Base-by-base conservation (phyloP, 306 rosid genomes). In the Astragalus membranaceus region DNA sequence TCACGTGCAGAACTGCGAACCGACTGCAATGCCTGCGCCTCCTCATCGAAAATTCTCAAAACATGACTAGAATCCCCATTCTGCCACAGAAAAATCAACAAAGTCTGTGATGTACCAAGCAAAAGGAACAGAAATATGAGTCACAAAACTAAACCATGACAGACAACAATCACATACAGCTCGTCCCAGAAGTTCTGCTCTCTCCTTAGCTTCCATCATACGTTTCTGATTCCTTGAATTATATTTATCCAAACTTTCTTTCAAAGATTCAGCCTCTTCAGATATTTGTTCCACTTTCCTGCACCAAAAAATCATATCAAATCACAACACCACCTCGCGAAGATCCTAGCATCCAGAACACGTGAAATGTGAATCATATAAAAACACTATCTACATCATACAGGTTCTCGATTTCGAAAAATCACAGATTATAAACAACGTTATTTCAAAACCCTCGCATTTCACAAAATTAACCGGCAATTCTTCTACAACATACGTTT, bases 281-380 rank as follows among this genome's bases (percentile, higher is more conserved):
- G 87, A 85, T 67, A 94, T 81, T 64, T 88, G 97, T 76, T 94
- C 95, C 52, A 91, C 89, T 85, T 91, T 94, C 76, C 95, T 90
- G 72, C 81, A 81, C 41, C 62, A 69, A 32, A 75, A 75, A 67
- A 71, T 1, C 62, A 61, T 8, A 37, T 11, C 69, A 17, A 42
- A 42, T 42, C 10, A 48, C 26, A 36, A 39, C 47, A 60, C 4
- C 26, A 17, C 10, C 20, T 29, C 42, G 55, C 26, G 37, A 70
- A 29, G 67, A 62, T 52, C 36, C 63, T 56, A 64, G 33, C 50
- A 74, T 69, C 65, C 47, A 73, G 54, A 39, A 56, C 8, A 16
- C 14, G 15, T 59, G 13, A 62, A 30, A 16, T n/a, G 15, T 59
- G 13, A 62, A 30, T 46, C 80, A 11, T 77, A 85, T 78, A 59